Evolutionary conservation across 192 early-diverging fungal species (phyloP), one percentile per base, ranked within the genome.

Genomic region (Gonapodya prolifera): DNA sequence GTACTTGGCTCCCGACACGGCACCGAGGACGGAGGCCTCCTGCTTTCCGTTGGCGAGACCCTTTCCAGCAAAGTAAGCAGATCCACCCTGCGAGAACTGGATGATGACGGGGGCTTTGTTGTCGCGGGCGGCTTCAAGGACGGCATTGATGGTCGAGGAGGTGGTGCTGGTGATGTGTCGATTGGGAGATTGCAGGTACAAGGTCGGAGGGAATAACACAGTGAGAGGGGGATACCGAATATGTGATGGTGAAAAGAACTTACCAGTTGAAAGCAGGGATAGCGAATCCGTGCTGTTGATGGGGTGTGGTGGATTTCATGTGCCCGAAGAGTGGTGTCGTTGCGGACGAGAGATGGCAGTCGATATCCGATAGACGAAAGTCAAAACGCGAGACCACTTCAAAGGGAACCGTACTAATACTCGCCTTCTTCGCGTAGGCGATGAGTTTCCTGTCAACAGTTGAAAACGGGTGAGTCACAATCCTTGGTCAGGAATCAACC

Each of bases 1-100:
- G 81, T 93, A 92, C 81, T 95, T 89, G 73, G 96, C 96, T 82
- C 94, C 96, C 76, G 96, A 90, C 82, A 98, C 87, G 76, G 96
- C 87, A 80, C 96, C 96, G 34, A 94, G 86, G 80, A 98, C 91
- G 36, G 94, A 90, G 30, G 96, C 96, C 70, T 91, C 82, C 87
- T 98, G 93, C 77, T 92, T 86, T 81, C 90, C 89, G 90, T 96
- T 98, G 83, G 83, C 82, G 76, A 98, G 84, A 35, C 94, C 96
- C 86, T 98, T 98, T 80, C 96, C 96, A 70, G 95, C 96, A 83
- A 91, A 93, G 88, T 86, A 98, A 70, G 93, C 93, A 75, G 91
- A 86, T 77, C 96, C 96, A 84, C 96, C 96, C 79, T 98, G 89
- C 34, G 94, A 95, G 89, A 98, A 92, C 88, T 98, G 96, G 80